Evolutionary conservation across 1,284 basidiomycete genomes (phyloP).

Genomic region (Cystobasidiaceae sp.): DNA sequence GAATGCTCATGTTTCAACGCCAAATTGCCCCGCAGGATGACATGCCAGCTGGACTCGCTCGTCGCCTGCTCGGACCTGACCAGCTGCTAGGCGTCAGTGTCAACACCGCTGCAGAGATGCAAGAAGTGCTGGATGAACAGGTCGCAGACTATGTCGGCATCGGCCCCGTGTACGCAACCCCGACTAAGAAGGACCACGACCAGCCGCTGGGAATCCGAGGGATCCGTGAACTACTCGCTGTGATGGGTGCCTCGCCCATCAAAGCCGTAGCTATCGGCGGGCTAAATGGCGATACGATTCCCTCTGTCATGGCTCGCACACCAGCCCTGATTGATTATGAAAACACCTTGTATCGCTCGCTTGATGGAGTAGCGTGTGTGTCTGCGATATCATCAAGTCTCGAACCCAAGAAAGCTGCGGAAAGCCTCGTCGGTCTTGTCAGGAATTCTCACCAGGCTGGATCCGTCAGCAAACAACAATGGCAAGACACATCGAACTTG

Average conservation of each 20-base stretch:
- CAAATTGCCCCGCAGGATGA: conserved; percentile 58
- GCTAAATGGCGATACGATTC: conserved; percentile 54
- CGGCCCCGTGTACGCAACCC: conserved; percentile 53
- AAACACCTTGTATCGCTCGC: conserved; percentile 39
- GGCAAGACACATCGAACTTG: no score
- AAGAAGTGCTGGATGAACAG: conserved; percentile 52
- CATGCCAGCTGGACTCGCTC: conserved; percentile 67
- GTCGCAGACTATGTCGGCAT: conserved; percentile 78
- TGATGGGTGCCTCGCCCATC: conserved; percentile 59
- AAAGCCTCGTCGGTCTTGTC: no score
- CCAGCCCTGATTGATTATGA: conserved; percentile 29
- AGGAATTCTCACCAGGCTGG: neutral
- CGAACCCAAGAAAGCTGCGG: conserved; percentile 60
- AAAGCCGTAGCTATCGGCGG: conserved; percentile 72
- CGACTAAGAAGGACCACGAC: conserved; percentile 44
- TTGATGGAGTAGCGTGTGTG: conserved; percentile 84
- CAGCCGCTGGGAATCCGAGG: conserved; percentile 46
- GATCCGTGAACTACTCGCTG: conserved; percentile 60
- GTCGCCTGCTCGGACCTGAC: conserved; percentile 62
- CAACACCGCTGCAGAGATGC: conserved; percentile 62
- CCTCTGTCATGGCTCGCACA: conserved; percentile 52
- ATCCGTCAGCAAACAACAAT: neutral
- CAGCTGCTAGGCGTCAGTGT: conserved; percentile 78
- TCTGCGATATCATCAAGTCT: conserved; percentile 74
- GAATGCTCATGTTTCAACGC: no score